These are phyloP conservation scores for Nitzschia palea DNA, from an alignment of 108 stramenopile genomes.

Conservation along the genomic window DNA sequence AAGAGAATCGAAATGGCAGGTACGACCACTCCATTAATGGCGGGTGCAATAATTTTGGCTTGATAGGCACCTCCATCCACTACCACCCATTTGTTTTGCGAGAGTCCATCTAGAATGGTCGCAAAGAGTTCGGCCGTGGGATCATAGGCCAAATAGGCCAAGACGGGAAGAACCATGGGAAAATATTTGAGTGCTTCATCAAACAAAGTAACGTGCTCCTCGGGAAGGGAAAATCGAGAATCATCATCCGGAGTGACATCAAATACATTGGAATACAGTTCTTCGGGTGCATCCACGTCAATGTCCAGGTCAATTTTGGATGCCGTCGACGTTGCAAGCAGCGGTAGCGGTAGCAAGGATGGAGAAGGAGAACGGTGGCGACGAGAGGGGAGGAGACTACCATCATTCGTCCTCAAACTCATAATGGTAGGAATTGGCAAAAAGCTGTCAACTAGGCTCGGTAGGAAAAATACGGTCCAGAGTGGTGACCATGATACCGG, in stretches of 20 bases:
- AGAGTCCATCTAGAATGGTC: constrained; percentile 14
- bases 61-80: constrained; percentile 78
- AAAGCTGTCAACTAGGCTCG: no score
- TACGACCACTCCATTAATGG: constrained; percentile 41
- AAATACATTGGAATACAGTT: background rate
- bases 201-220: background rate
- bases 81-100: constrained; percentile 51
- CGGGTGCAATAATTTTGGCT: constrained; percentile 52
- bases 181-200: constrained; percentile 2
- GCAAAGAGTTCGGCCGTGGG: constrained; percentile 21
- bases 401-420: no score
- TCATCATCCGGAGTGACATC: background rate
- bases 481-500: no score
- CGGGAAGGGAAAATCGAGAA: background rate
- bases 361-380: no score
- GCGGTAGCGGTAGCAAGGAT: no score
- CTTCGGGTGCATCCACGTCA: no score
- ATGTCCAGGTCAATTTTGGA: no score
- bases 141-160: constrained; percentile 44
- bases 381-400: no score
- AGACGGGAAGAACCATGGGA: constrained; percentile 37
- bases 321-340: no score
- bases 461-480: no score
- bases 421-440: no score
- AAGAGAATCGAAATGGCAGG: constrained; percentile 42